Evolutionary conservation across 1,284 basidiomycete species (phyloP), one percentile per base, ranked within the genome.

Genomic region (Trametes versicolor): DNA sequence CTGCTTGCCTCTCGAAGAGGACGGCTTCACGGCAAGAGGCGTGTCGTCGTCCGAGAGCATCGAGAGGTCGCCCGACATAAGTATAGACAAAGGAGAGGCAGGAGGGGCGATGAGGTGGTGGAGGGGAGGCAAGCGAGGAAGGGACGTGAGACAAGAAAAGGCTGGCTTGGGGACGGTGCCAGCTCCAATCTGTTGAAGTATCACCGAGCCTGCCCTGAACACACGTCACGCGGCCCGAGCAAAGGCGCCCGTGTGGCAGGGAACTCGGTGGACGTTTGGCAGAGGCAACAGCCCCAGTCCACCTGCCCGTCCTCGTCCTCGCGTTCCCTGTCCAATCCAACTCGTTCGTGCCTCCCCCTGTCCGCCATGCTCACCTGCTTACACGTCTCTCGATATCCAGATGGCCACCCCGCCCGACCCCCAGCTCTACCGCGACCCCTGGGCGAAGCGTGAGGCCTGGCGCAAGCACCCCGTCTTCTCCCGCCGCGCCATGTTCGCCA

Each of bases 361-460:
- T 21, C 49, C 41, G 10, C 13, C 60, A 48, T 25, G 52, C 61
- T 53, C 51, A 52, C 54, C 59, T 53, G 49, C 65, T 70, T 54
- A 66, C 54, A 13, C 19, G 10, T 12, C 50, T n/a, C 36, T 15
- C 37, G 37, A 23, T 56, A 6, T 45, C 51, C 60, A 77, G 70
- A 91, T 90, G 88, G 72, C 85, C 47, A 84, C 85, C 47, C 71
- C 69, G 27, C 68, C 64, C 29, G 70, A 70, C 69, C 83, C 82
- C 54, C 91, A 91, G 49, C 80, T 95, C 61, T 97, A 91, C 77
- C 89, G 94, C 78, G 96, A 98, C 78, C 95, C 96, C 59, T 98
- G 96, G 96, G 94, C 94, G 25, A 95, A 94, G 81, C 84, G 91
- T 67, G 96, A 98, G 76, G 94, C 95, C 58, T 98, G 96, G 96